These are phyloP conservation scores for Candida ovalis DNA, from an alignment of 805 yeast genomes.

Conservation along the genomic window DNA sequence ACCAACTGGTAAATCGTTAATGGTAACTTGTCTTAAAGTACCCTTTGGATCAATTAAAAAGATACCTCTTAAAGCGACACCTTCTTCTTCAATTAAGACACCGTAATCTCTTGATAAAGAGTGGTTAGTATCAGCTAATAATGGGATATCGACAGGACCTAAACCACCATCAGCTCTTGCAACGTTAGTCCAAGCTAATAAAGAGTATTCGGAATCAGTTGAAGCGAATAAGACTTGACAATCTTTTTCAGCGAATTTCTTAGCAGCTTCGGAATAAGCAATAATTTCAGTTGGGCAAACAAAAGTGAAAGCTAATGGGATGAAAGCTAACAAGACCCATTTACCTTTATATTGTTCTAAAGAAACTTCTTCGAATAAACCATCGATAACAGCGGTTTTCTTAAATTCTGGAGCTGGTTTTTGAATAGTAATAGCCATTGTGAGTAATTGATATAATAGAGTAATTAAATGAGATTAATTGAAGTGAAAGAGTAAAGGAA, in stretches of 20 bases:
- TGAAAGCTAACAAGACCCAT: conserved; percentile 95
- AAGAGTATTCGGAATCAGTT: conserved; percentile 96
- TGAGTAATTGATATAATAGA: neutral
- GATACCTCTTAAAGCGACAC: conserved; percentile 96
- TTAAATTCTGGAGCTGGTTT: conserved; percentile 95
- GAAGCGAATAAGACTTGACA: conserved; percentile 93
- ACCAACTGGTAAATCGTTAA: conserved; percentile 99
- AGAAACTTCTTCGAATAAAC: conserved; percentile 90
- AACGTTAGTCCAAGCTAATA: conserved; percentile 97
- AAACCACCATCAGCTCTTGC: conserved; percentile 98
- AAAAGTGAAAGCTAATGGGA: conserved; percentile 98
- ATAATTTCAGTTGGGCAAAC: conserved; percentile 99
- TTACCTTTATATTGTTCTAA: conserved; percentile 96
- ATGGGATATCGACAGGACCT: conserved; percentile 92
- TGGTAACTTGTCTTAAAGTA: conserved; percentile 89
- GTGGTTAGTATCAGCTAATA: conserved; percentile 96
- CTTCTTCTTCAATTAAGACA: conserved; percentile 94
- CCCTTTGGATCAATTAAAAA: conserved; percentile 98
- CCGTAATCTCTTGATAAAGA: conserved; percentile 93
- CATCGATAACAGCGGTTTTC: conserved; percentile 97
- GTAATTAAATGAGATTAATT: neutral
- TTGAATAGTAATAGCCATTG: conserved; percentile 88
- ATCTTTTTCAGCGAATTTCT: conserved; percentile 82
- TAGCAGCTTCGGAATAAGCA: conserved; percentile 95
- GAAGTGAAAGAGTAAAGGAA: neutral